Conservation (phyloP, 495 filamentous ascomycete genomes). For the Melanomma pulvis-pyrius region DNA sequence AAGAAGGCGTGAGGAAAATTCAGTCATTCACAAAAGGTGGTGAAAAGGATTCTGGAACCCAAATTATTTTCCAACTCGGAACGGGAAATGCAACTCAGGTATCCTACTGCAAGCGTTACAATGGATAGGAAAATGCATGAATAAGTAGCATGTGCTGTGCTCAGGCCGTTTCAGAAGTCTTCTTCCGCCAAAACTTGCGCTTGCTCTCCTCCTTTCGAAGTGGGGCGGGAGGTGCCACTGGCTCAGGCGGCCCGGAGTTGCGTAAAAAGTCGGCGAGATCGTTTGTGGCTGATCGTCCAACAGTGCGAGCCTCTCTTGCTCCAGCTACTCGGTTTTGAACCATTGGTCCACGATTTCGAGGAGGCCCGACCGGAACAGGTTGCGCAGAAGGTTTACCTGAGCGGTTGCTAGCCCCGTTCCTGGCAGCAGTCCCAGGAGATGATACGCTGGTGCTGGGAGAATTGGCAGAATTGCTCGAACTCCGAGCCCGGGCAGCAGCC, state of each 20-base stretch:
- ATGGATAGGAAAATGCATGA: background rate
- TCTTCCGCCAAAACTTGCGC: conserved; percentile 36
- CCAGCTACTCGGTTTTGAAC: conserved; percentile 21
- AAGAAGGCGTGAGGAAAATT: too few relatives aligned
- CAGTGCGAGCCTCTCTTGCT: conserved; percentile 16
- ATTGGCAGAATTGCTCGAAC: background rate
- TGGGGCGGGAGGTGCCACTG: background rate
- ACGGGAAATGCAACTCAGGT: too few relatives aligned
- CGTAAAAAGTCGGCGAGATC: conserved; percentile 81
- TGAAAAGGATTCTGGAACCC: too few relatives aligned
- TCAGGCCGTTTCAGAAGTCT: conserved; percentile 26
- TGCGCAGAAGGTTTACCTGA: conserved; percentile 7
- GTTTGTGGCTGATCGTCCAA: conserved; percentile 55
- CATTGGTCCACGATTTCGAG: conserved; percentile 18
- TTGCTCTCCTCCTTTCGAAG: conserved; percentile 29
- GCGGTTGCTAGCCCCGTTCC: conserved; percentile 14
- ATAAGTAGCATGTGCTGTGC: background rate
- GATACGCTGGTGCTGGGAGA: background rate
- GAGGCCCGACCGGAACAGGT: conserved; percentile 5
- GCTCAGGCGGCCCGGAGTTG: conserved; percentile 70
- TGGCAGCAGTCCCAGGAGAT: background rate
- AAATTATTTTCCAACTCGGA: too few relatives aligned
- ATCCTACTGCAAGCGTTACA: background rate
- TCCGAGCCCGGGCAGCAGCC: conserved; percentile 25
- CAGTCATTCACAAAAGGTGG: too few relatives aligned